phyloP scores from a whole-genome alignment of 179 eudicot genomes.

The Nepenthes alata region DNA sequence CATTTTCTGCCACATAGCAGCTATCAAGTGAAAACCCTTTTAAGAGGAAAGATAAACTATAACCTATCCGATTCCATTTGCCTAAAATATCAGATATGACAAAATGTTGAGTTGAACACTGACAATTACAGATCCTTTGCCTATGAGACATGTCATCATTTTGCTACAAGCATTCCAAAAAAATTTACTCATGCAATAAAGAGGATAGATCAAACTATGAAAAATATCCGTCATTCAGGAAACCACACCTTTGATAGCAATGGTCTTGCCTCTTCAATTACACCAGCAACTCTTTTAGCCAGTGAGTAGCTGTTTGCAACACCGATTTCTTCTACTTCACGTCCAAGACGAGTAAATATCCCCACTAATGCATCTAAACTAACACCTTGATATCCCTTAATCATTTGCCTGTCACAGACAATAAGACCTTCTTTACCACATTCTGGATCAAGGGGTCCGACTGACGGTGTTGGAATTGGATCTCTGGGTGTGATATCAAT shows the following conservation, averaged over 20 bases:
- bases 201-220: constrained; percentile 1
- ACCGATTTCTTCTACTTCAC: constrained; percentile 76
- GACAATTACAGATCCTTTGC: not conserved
- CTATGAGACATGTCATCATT: not conserved
- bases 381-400: constrained; percentile 72
- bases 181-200: not conserved
- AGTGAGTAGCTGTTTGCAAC: constrained; percentile 52
- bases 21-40: no score
- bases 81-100: not conserved
- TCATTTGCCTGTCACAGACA: constrained; percentile 74
- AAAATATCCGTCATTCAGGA: constrained; percentile 15
- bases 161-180: not conserved
- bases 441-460: constrained; percentile 64
- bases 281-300: constrained; percentile 55
- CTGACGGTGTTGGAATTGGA: constrained; percentile 68
- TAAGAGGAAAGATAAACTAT: no score
- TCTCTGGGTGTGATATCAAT: constrained; percentile 81
- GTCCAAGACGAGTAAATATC: constrained; percentile 80
- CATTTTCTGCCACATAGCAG: no score
- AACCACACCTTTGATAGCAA: constrained; percentile 62
- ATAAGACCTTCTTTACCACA: constrained; percentile 71
- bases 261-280: constrained; percentile 79
- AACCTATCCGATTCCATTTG: not conserved
- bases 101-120: not conserved
- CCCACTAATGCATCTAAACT: constrained; percentile 91